Evolutionary conservation across 495 filamentous ascomycete species (phyloP).

Genomic region (Schizothecium vesticola): DNA sequence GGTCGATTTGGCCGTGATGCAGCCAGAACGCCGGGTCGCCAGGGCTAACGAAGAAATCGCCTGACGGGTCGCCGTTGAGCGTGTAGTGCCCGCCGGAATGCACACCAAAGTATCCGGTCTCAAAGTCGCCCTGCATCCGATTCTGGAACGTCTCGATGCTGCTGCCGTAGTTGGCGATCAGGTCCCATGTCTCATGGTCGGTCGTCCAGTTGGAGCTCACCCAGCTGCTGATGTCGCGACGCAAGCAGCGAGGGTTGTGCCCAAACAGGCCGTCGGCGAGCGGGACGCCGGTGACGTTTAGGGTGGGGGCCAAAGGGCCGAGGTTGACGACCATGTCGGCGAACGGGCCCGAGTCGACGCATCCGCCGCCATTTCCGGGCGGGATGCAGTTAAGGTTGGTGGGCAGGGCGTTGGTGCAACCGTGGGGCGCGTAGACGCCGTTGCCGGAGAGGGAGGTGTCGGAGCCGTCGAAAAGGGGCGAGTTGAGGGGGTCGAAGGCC

Average conservation of each 20-base stretch:
- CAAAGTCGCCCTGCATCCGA: slow-evolving; percentile 25
- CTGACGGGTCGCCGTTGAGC: slow-evolving; percentile 31
- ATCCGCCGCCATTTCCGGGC: slow-evolving; percentile 56
- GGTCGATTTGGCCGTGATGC: slow-evolving; percentile 63
- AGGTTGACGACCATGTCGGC: slow-evolving; percentile 27
- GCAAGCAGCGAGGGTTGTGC: slow-evolving; percentile 59
- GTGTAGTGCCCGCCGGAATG: slow-evolving; percentile 59
- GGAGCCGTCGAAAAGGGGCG: slow-evolving; percentile 27
- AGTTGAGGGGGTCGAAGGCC: slow-evolving; percentile 21
- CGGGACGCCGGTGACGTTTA: slow-evolving; percentile 39
- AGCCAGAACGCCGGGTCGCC: slow-evolving; percentile 64
- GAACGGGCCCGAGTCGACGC: slow-evolving; percentile 58
- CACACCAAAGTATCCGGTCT: slow-evolving; percentile 41
- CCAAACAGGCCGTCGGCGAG: slow-evolving; percentile 32
- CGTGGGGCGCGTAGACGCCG: slow-evolving; percentile 27
- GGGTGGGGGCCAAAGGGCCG: slow-evolving; percentile 27
- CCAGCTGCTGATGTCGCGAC: slow-evolving; percentile 62
- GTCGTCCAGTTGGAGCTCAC: too few species aligned
- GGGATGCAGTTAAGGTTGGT: slow-evolving; percentile 27
- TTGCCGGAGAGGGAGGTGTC: slow-evolving; percentile 24
- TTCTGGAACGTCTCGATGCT: slow-evolving; percentile 50
- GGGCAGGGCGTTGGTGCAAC: too few species aligned
- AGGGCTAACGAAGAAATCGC: slow-evolving; percentile 52
- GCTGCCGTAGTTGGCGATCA: too few species aligned
- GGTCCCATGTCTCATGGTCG: too few species aligned